These are phyloP conservation scores for Yamadazyma aaseri DNA, from an alignment of 1,139 yeast species.

Conservation along the genomic window DNA sequence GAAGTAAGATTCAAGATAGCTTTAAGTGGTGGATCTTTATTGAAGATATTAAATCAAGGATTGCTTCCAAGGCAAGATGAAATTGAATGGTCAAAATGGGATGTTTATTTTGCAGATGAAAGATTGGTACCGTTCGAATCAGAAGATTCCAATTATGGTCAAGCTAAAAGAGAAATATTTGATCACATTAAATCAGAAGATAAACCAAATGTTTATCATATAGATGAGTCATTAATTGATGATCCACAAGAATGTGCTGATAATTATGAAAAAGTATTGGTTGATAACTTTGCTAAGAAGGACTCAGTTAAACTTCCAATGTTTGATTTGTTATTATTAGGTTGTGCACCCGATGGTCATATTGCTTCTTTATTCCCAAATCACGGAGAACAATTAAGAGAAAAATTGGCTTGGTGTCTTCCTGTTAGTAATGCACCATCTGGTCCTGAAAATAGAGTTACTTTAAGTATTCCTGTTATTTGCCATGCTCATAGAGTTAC, in stretches of 20 bases:
- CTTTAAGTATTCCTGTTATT: constrained; percentile 91
- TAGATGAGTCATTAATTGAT: constrained; percentile 70
- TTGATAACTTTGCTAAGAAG: constrained; percentile 91
- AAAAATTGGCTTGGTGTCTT: constrained; percentile 92
- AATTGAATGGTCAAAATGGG: constrained; percentile 94
- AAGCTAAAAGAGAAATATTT: constrained; percentile 77
- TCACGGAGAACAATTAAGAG: constrained; percentile 80
- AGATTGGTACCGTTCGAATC: constrained; percentile 87
- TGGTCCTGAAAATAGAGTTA: constrained; percentile 85
- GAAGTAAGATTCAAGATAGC: constrained; percentile 84
- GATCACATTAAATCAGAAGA: constrained; percentile 57
- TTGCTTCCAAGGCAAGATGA: constrained; percentile 62
- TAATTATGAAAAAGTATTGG: constrained; percentile 78
- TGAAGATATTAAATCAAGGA: constrained; percentile 84
- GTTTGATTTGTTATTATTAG: constrained; percentile 85
- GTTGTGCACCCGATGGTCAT: constrained; percentile 99
- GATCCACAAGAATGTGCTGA: constrained; percentile 97
- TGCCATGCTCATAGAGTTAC: constrained; percentile 92
- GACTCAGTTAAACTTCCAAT: constrained; percentile 94
- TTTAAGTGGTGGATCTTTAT: constrained; percentile 87
- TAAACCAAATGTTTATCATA: constrained; percentile 75
- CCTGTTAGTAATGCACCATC: constrained; percentile 92
- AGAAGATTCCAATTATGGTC: constrained; percentile 85
- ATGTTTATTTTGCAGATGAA: constrained; percentile 94
- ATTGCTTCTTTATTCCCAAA: constrained; percentile 94